phyloP scores from a whole-genome alignment of 2,329 filamentous ascomycete genomes.

The Zymoseptoria crescenta region DNA sequence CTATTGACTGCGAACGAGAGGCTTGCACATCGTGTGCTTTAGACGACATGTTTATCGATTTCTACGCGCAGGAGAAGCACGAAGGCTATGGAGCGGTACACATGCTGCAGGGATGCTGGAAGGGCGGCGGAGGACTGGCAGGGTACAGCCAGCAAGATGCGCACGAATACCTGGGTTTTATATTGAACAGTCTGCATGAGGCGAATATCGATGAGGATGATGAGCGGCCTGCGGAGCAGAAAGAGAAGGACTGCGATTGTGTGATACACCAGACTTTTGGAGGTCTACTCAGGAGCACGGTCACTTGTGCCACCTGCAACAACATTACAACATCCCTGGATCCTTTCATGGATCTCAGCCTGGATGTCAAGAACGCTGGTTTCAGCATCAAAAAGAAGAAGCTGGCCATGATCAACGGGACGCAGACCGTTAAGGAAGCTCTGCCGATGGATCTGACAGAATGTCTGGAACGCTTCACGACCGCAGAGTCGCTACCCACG shows the following conservation, averaged over 20 bases:
- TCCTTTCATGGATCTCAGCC: conserved; percentile 81
- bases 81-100: conserved; percentile 87
- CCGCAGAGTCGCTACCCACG: conserved; percentile 62
- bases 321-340: conserved; percentile 77
- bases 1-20: conserved; percentile 58
- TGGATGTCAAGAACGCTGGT: conserved; percentile 63
- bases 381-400: conserved; percentile 54
- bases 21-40: conserved; percentile 54
- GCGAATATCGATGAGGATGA: conserved; percentile 52
- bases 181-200: conserved; percentile 81
- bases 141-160: conserved; percentile 95
- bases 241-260: conserved; percentile 59
- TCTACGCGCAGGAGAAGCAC: conserved; percentile 64
- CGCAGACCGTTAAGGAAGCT: conserved; percentile 26
- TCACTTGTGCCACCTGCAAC: conserved; percentile 81
- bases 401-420: conserved; percentile 41
- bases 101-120: conserved; percentile 84
- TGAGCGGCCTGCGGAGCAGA: conserved; percentile 21
- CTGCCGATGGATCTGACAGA: conserved; percentile 37
- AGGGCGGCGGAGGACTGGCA: conserved; percentile 59
- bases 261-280: conserved; percentile 93
- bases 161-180: conserved; percentile 93
- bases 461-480: conserved; percentile 83
- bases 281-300: conserved; percentile 81
- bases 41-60: conserved; percentile 56